These are phyloP conservation scores for Craterostigma plantagineum DNA, from an alignment of 257 asterid species.

Conservation along the genomic window DNA sequence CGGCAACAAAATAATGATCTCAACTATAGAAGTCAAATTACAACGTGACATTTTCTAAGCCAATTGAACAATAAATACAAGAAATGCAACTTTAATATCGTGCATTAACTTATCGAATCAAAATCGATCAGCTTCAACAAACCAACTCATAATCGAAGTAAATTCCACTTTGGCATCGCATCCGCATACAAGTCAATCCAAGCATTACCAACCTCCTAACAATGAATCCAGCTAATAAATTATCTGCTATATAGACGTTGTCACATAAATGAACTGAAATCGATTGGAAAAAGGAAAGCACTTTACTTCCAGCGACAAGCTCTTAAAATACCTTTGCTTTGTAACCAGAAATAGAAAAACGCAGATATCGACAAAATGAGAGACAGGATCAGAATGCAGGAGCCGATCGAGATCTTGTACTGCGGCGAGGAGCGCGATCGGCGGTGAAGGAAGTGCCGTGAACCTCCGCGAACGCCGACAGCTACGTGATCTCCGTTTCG, in stretches of 20 bases:
- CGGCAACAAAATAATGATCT: neutral
- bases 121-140: too few relatives aligned
- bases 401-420: conserved; percentile 55
- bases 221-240: too few relatives aligned
- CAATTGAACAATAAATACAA: too few relatives aligned
- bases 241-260: neutral
- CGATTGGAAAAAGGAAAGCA: neutral
- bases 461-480: conserved; percentile 32
- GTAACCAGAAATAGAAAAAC: conserved; percentile 48
- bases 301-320: conserved; percentile 6
- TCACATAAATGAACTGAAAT: neutral
- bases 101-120: too few relatives aligned
- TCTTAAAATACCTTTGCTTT: conserved; percentile 23
- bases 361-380: conserved; percentile 43
- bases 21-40: neutral
- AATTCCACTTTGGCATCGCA: too few relatives aligned
- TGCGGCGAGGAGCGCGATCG: conserved; percentile 32
- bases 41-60: too few relatives aligned
- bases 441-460: conserved; percentile 34
- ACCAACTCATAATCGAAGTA: too few relatives aligned
- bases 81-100: too few relatives aligned
- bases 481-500: conserved; percentile 35
- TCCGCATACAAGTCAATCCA: too few relatives aligned
- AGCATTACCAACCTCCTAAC: too few relatives aligned
- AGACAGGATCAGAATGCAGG: conserved; percentile 39